Base-by-base conservation (phyloP, 139 green algal species). In the Chlorella sorokiniana region DNA sequence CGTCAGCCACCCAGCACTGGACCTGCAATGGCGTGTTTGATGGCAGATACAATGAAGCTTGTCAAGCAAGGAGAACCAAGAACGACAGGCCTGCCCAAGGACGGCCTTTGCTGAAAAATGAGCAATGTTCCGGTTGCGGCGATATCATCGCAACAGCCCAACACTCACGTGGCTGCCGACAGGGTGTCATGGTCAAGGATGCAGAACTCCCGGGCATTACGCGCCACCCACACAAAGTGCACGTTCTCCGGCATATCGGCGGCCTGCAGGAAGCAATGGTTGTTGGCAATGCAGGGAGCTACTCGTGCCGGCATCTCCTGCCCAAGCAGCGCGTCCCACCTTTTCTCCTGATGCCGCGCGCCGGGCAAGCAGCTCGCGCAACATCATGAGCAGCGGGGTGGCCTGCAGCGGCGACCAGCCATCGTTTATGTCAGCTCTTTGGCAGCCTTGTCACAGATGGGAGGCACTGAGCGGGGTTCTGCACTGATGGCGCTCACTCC, bases 321-420 rank as follows among this genome's bases (percentile, higher is more conserved):
- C n/a, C n/a, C n/a, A n/a, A n/a, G n/a, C n/a, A n/a, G n/a, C n/a
- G n/a, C n/a, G n/a, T n/a, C n/a, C n/a, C n/a, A n/a, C n/a, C n/a
- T n/a, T n/a, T n/a, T n/a, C n/a, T n/a, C n/a, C n/a, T n/a, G n/a
- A n/a, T n/a, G 48, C 48, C 48, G 11, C 16, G 48, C 48, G 48
- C 48, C 16, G 14, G 16, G 48, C 48, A 59, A 59, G 14, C 48
- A 59, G 11, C 16, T 59, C 48, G 48, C 48, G 48, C 48, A 59
- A 59, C 48, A 59, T 59, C 11, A 25, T 59, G 48, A 86, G 82
- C 27, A 86, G 61, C 1, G 82, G 73, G 0, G 82, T 78, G 31
- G n/a, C 52, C 78, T 78, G 65, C 48, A 65, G 16, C 6, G 56
- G 10, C 18, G 6, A 22, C 18, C 56, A 65, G 22, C 56, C n/a